phyloP scores from a whole-genome alignment of 1,284 basidiomycete genomes.

The Ustilago loliicola region DNA sequence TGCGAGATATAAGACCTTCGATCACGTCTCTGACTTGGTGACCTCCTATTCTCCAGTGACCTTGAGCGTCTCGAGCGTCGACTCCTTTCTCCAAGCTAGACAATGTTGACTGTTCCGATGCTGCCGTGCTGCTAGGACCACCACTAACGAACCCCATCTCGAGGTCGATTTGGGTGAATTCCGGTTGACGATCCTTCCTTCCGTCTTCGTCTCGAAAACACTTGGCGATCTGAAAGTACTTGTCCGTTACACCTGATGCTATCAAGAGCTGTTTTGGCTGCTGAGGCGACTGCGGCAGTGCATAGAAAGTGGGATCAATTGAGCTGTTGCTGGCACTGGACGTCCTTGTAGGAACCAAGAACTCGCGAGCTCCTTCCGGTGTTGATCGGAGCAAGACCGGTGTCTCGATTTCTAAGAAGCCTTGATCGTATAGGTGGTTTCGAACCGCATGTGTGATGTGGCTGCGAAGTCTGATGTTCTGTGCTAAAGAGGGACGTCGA shows the following conservation, averaged over 20 bases:
- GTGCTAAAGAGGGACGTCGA: slow-evolving; percentile 79
- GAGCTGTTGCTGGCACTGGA: slow-evolving; percentile 53
- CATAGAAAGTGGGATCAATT: slow-evolving; percentile 80
- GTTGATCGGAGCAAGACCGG: slow-evolving; percentile 92
- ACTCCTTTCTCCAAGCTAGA: not conserved
- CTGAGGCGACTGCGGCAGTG: slow-evolving; percentile 92
- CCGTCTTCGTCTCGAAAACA: slow-evolving; percentile 97
- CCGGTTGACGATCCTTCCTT: slow-evolving; percentile 91
- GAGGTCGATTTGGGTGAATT: slow-evolving; percentile 95
- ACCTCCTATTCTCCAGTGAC: slow-evolving; percentile 79
- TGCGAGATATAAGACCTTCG: slow-evolving; percentile 65
- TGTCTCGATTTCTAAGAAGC: slow-evolving; percentile 91
- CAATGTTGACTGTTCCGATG: not conserved
- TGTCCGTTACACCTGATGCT: slow-evolving; percentile 87
- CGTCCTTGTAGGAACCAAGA: slow-evolving; percentile 86
- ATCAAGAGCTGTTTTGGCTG: slow-evolving; percentile 95
- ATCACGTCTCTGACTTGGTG: slow-evolving; percentile 59
- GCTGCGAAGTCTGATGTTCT: slow-evolving; percentile 84
- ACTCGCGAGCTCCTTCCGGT: slow-evolving; percentile 93
- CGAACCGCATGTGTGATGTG: slow-evolving; percentile 83
- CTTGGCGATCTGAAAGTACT: slow-evolving; percentile 90
- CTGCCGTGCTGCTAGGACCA: slow-evolving; percentile 71
- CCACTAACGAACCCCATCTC: slow-evolving; percentile 96
- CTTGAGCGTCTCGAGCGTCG: slow-evolving; percentile 34
- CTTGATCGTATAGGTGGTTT: slow-evolving; percentile 80